phyloP scores from a whole-genome alignment of 148 eudicot species.

The Euryodendron excelsum region DNA sequence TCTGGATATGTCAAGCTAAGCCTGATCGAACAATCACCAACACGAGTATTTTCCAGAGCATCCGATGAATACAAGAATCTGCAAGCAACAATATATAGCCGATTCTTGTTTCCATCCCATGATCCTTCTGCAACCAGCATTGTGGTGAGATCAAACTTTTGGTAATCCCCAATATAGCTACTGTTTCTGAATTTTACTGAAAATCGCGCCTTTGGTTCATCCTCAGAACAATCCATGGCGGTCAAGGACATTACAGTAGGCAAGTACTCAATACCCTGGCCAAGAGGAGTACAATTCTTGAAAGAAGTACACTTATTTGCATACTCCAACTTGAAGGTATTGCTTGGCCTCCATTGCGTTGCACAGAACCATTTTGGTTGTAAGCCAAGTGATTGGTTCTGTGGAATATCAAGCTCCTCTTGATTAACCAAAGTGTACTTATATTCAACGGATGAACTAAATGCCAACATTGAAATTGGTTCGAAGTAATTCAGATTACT shows the following conservation, averaged over 20 bases:
- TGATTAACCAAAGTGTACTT: conserved; percentile 20
- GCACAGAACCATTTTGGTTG: conserved; percentile 10
- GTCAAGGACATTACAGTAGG: conserved; percentile 9
- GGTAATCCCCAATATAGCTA: background rate
- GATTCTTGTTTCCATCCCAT: conserved; percentile 15
- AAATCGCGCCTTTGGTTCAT: background rate
- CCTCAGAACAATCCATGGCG: conserved; percentile 10
- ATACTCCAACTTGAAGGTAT: conserved; percentile 12
- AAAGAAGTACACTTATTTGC: background rate
- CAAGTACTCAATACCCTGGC: background rate
- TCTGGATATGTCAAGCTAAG: conserved; percentile 16
- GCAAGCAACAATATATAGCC: conserved; percentile 13
- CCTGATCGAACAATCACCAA: conserved; percentile 24
- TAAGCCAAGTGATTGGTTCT: conserved; percentile 5
- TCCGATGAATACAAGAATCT: background rate
- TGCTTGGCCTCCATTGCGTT: background rate
- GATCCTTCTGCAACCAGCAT: conserved; percentile 19
- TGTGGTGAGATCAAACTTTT: background rate
- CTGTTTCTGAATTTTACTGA: conserved; percentile 2
- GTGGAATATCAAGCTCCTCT: conserved; percentile 10
- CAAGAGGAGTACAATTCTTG: conserved; percentile 14
- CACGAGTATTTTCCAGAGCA: conserved; percentile 5
- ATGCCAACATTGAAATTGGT: conserved; percentile 11
- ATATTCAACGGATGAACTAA: conserved; percentile 2
- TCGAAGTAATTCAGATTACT: conserved; percentile 20